A percentile compares a stretch with the other conserved stretches of the same genome.
Conservation (phyloP, 345 rosid genomes). For the Pugionium cornutum region DNA sequence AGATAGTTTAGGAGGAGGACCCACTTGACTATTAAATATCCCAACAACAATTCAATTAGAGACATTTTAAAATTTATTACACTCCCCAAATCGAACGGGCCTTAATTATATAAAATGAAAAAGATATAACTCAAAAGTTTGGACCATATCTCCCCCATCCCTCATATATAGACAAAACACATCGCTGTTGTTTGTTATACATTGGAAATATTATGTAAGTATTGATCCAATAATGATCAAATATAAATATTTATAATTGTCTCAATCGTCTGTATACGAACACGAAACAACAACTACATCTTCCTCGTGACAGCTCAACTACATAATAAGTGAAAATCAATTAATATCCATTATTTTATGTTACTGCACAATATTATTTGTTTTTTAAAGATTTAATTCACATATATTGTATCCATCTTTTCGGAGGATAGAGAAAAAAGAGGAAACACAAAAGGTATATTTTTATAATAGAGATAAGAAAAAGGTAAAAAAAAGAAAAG, state of each 20-base stretch:
- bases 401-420: constrained; percentile 5
- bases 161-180: not conserved
- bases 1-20: constrained; percentile 8
- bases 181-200: too few species aligned
- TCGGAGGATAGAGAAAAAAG: not conserved
- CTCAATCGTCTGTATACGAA: too few species aligned
- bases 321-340: too few species aligned
- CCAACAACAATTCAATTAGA: constrained; percentile 10
- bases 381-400: not conserved
- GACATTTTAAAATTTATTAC: not conserved
- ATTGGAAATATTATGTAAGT: too few species aligned
- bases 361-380: too few species aligned
- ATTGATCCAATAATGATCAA: too few species aligned
- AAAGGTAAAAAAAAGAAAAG: not conserved
- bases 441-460: constrained; percentile 15
- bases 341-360: too few species aligned
- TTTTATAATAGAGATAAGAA: constrained; percentile 2
- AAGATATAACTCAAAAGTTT: not conserved
- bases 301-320: too few species aligned
- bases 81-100: not conserved
- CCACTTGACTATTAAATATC: constrained; percentile 16
- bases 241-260: too few species aligned
- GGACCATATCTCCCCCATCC: constrained; percentile 22
- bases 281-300: too few species aligned
- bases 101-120: not conserved